These are phyloP conservation scores for Kodamaea neixiangensis DNA, from an alignment of 805 yeast species.

Conservation along the genomic window DNA sequence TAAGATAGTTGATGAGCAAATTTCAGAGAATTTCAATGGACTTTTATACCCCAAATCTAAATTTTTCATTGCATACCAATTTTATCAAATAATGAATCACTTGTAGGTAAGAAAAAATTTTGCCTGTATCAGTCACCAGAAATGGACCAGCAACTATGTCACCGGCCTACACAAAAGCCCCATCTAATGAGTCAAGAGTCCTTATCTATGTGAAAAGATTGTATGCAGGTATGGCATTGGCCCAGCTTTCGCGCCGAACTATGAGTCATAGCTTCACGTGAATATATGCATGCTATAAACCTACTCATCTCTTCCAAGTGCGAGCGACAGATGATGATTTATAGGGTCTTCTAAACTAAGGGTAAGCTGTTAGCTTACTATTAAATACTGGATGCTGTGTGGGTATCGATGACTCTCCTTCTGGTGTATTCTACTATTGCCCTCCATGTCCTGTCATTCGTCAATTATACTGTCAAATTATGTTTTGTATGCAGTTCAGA, in stretches of 20 bases:
- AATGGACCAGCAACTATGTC: not conserved
- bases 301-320: too few relatives aligned
- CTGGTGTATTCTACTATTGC: too few relatives aligned
- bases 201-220: not conserved
- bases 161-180: not conserved
- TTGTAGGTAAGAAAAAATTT: not conserved
- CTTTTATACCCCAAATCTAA: not conserved
- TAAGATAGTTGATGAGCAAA: not conserved
- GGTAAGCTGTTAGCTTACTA: too few relatives aligned
- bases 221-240: not conserved
- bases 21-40: not conserved
- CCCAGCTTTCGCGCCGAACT: not conserved
- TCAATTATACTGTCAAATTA: not conserved
- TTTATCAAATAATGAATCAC: not conserved
- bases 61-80: not conserved
- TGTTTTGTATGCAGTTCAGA: not conserved
- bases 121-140: not conserved
- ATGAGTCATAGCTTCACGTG: not conserved
- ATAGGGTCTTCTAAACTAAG: too few relatives aligned
- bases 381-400: too few relatives aligned
- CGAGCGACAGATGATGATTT: too few relatives aligned
- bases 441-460: too few relatives aligned
- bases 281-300: too few relatives aligned
- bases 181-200: not conserved
- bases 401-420: too few relatives aligned